Evolutionary conservation across 192 early-diverging fungal species (phyloP).

Genomic region (Coemansia sp.): DNA sequence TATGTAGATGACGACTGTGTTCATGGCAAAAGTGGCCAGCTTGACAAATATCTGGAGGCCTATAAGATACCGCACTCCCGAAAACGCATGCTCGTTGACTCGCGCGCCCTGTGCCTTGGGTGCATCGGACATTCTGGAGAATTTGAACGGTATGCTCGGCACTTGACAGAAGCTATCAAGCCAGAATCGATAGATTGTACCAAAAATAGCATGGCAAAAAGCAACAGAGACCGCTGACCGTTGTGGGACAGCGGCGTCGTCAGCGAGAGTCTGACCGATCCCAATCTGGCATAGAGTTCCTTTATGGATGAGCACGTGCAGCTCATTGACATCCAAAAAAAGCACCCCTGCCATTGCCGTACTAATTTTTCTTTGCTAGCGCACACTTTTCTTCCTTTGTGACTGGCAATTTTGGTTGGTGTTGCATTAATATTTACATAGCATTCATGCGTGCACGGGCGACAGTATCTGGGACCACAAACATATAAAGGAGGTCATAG

Average conservation of each 20-base stretch:
- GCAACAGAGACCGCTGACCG: too few relatives aligned
- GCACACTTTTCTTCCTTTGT: not conserved
- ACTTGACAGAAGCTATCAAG: not conserved
- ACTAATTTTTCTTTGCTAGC: constrained; percentile 9
- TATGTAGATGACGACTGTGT: constrained; percentile 73
- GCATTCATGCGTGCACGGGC: not conserved
- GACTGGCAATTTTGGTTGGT: not conserved
- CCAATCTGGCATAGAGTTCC: not conserved
- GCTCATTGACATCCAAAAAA: not conserved
- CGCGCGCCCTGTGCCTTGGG: not conserved
- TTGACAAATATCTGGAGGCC: constrained; percentile 73
- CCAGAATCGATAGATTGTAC: not conserved
- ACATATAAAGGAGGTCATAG: not conserved
- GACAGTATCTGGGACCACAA: not conserved
- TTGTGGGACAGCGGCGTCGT: not conserved
- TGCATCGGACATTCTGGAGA: not conserved
- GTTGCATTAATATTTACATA: not conserved
- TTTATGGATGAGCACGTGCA: constrained; percentile 13
- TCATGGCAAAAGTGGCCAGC: constrained; percentile 77
- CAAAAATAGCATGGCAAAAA: not conserved
- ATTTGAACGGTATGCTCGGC: not conserved
- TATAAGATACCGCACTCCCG: constrained; percentile 73
- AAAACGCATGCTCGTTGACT: constrained; percentile 46
- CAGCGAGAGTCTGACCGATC: not conserved
- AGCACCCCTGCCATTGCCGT: not conserved